phyloP scores from a whole-genome alignment of 768 basidiomycete genomes.

The Trametes maxima region DNA sequence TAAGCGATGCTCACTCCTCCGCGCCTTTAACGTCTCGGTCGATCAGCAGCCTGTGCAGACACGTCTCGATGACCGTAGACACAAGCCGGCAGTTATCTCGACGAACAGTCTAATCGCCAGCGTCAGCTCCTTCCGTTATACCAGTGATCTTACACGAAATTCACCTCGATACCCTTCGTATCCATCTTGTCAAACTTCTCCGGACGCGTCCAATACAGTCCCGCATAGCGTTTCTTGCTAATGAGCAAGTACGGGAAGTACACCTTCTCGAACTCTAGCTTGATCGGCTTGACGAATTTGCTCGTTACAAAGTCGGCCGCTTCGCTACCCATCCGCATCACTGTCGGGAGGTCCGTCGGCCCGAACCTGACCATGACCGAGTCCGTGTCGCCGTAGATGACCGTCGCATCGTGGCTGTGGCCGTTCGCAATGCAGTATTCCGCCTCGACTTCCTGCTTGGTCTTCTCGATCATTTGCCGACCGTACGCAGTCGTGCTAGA shows the following conservation, averaged over 20 bases:
- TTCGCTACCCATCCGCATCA: slow-evolving; percentile 91
- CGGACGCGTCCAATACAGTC: slow-evolving; percentile 93
- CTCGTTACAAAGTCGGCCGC: slow-evolving; percentile 90
- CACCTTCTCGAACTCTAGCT: slow-evolving; percentile 98
- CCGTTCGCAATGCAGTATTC: slow-evolving; percentile 88
- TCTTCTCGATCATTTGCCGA: slow-evolving; percentile 98
- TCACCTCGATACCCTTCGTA: slow-evolving; percentile 96
- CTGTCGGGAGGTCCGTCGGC: slow-evolving; percentile 77
- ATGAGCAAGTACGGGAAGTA: slow-evolving; percentile 98
- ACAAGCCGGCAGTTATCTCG: slow-evolving; percentile 99
- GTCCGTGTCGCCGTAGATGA: slow-evolving; percentile 99
- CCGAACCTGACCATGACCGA: slow-evolving; percentile 99
- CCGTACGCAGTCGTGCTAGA: slow-evolving; percentile 96
- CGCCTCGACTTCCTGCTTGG: slow-evolving; percentile 91
- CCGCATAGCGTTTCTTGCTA: slow-evolving; percentile 98
- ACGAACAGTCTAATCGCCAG: slow-evolving; percentile 77
- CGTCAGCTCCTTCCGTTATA: neutral
- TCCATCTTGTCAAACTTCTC: slow-evolving; percentile 99
- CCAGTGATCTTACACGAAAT: neutral
- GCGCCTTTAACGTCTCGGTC: slow-evolving; percentile 93
- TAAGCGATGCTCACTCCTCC: slow-evolving; percentile 66
- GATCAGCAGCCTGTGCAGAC: slow-evolving; percentile 96
- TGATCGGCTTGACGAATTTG: slow-evolving; percentile 95
- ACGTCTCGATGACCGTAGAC: slow-evolving; percentile 97
- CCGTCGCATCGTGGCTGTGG: slow-evolving; percentile 82